Conservation (phyloP, 129 eudicot species). For the Flaveria robusta region DNA sequence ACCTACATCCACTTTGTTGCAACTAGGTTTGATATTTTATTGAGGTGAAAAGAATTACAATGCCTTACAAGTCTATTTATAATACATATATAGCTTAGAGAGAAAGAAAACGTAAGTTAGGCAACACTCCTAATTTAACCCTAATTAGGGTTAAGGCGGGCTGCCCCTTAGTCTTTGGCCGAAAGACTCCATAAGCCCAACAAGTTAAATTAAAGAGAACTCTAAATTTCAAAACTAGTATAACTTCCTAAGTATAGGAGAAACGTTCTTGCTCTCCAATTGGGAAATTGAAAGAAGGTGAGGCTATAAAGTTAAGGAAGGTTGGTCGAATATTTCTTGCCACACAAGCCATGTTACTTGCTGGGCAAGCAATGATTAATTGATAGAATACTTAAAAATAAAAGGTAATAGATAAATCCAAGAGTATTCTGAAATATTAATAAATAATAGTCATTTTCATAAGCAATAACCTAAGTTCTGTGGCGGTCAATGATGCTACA, state of each 20-base stretch:
- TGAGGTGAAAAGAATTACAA: no score
- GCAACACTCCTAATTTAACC: no score
- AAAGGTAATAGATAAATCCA: not conserved
- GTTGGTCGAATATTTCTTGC: not conserved
- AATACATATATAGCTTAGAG: no score
- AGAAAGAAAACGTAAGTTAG: no score
- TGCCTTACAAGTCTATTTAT: no score
- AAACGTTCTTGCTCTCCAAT: not conserved
- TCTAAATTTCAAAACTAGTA: not conserved
- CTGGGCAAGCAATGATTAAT: not conserved
- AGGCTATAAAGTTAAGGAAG: not conserved
- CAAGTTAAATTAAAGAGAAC: not conserved
- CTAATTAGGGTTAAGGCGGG: no score
- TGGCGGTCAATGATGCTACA: not conserved
- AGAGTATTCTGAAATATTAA: not conserved
- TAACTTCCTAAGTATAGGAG: not conserved
- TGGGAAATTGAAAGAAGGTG: not conserved
- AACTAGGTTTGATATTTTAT: no score
- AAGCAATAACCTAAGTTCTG: not conserved
- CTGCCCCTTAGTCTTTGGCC: no score
- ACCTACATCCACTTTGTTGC: no score
- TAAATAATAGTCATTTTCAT: not conserved
- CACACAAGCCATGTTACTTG: not conserved
- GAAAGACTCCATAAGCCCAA: no score
- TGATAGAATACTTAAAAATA: not conserved